Percentiles rank a stretch among this genome's conserved stretches.
Conservation (phyloP, 2,329 filamentous ascomycete genomes). For the Claviceps pusilla region DNA sequence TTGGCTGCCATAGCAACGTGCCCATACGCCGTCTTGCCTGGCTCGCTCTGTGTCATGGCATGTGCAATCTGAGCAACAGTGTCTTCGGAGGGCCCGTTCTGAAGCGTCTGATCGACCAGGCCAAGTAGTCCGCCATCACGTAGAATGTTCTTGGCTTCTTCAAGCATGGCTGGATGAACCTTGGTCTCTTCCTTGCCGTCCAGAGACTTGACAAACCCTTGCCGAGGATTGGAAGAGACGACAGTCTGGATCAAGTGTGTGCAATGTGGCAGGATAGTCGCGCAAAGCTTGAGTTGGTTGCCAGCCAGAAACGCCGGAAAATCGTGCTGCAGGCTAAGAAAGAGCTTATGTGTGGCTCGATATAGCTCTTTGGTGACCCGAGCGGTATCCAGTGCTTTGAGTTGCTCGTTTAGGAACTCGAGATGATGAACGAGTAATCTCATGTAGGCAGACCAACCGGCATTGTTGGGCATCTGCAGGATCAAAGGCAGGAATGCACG, state of each 20-base stretch:
- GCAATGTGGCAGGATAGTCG: conserved; percentile 68
- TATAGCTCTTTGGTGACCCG: conserved; percentile 69
- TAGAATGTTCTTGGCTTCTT: conserved; percentile 44
- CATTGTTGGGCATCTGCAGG: conserved; percentile 49
- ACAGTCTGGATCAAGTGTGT: conserved; percentile 81
- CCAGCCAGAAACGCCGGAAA: conserved; percentile 86
- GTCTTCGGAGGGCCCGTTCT: conserved; percentile 52
- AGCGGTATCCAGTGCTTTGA: conserved; percentile 58
- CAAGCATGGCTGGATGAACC: conserved; percentile 48
- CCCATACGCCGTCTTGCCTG: conserved; percentile 48
- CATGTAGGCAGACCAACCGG: conserved; percentile 63
- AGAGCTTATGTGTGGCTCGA: conserved; percentile 64
- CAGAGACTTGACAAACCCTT: conserved; percentile 47
- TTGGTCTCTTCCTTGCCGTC: conserved; percentile 60
- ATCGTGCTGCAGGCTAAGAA: conserved; percentile 81
- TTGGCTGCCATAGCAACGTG: conserved; percentile 55
- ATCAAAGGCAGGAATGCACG: conserved; percentile 70
- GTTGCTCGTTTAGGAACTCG: conserved; percentile 59
- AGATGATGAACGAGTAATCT: conserved; percentile 60
- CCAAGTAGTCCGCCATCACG: conserved; percentile 40
- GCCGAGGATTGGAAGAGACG: conserved; percentile 65
- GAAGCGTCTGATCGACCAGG: conserved; percentile 43
- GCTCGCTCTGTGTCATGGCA: conserved; percentile 47
- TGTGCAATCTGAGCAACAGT: conserved; percentile 63
- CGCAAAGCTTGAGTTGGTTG: conserved; percentile 69